Base-by-base conservation (phyloP, 1,139 yeast species). In the Yamadazyma membranifaciens region DNA sequence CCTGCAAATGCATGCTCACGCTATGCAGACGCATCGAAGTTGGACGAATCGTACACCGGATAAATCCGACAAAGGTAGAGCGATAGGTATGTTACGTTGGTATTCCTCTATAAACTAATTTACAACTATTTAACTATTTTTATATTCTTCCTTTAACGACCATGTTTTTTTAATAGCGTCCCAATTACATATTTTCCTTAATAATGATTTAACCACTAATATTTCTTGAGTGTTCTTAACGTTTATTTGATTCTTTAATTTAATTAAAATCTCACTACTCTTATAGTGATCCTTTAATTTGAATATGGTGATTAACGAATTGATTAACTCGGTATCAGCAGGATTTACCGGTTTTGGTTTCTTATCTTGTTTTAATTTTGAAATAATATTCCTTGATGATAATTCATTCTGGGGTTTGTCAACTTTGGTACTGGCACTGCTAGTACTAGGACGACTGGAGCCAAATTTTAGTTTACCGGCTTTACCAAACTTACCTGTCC, bases 401-500 rank as follows among this genome's bases (percentile, higher is more conserved):
- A 6, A 6, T 9, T 25, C 12, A 9, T 4, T 25, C 4, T 9
- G 6, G 4, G 4, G 6, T 14, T 26, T 17, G n/a, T 50, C 39
- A 14, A 27, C 25, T 3, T 31, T 24, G 2, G 9, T 15, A 13
- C 14, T 34, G 3, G n/a, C 6, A 11, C 14, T 34, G 13, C 17
- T 26, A n/a, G 24, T 26, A 12, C 14, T 17, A 11, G 13, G 7
- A 3, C 4, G 4, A 3, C 4, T 12, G 3, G 13, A 6, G 3
- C 7, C 17, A 10, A 11, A 25, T 15, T 31, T 34, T 59, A 63
- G 60, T 60, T 73, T 43, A 2, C 96, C 96, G 0, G 96, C 96
- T 16, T 69, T 61, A 0, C 98, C 98, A 67, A 84, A 88, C 50
- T 78, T 78, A 0, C 98, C 98, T 0, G 98, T 92, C 95, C 97